Conservation (phyloP, 208 protist genomes). For the Leishmania guyanensis region DNA sequence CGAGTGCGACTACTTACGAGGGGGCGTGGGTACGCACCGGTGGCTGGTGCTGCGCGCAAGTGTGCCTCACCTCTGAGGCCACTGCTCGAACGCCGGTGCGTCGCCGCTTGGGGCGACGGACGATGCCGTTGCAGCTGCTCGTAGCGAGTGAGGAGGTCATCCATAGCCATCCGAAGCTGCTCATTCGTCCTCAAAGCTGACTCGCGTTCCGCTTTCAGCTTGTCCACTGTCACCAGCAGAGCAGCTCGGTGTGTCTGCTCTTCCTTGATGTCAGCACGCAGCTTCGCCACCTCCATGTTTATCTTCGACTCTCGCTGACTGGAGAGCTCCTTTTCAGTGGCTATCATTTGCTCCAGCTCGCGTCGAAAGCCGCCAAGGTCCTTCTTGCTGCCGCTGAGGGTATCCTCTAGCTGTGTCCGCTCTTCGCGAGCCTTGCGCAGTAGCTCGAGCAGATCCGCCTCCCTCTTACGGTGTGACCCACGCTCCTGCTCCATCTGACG, state of each 20-base stretch:
- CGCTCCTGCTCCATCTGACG: conserved; percentile 85
- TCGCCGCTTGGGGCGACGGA: conserved; percentile 5
- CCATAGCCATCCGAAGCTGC: conserved; percentile 70
- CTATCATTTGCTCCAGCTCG: conserved; percentile 83
- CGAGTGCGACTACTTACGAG: conserved; percentile 11
- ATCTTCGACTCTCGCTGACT: conserved; percentile 65
- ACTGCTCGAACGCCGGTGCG: not conserved
- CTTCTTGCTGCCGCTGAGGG: conserved; percentile 52
- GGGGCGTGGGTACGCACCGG: not conserved
- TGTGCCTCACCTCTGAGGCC: not conserved
- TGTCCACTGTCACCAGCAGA: conserved; percentile 54
- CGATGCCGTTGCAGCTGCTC: conserved; percentile 19
- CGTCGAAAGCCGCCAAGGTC: conserved; percentile 62
- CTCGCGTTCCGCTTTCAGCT: conserved; percentile 66
- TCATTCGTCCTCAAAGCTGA: conserved; percentile 61
- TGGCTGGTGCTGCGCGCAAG: not conserved
- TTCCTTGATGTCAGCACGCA: conserved; percentile 61
- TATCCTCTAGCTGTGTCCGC: conserved; percentile 55
- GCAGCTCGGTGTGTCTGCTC: conserved; percentile 53
- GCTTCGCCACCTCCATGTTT: conserved; percentile 51
- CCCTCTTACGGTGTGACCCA: conserved; percentile 63
- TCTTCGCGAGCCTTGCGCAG: conserved; percentile 72
- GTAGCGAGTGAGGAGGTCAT: conserved; percentile 52
- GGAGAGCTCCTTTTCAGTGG: conserved; percentile 60
- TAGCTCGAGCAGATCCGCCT: conserved; percentile 78